Percentiles rank a stretch among this genome's conserved stretches.
Conservation (phyloP, 2,329 filamentous ascomycete genomes). For the Ophiostoma ips region DNA sequence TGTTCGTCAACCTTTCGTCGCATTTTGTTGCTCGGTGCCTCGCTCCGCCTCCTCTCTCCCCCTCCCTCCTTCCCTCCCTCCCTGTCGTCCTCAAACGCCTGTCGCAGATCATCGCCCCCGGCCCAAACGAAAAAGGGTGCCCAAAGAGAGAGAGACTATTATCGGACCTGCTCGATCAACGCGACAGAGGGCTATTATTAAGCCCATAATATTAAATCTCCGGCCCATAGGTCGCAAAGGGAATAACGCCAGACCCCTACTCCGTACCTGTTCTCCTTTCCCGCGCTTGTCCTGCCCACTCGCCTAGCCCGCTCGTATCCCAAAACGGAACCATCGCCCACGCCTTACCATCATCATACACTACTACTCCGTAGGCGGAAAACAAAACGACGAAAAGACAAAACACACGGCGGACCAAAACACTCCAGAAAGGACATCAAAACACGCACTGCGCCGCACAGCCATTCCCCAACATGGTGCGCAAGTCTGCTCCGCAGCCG, state of each 20-base stretch:
- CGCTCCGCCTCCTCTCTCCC: too few relatives aligned
- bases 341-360: neutral
- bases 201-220: neutral
- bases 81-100: too few relatives aligned
- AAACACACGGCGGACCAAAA: neutral
- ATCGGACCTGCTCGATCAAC: too few relatives aligned
- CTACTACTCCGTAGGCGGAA: neutral
- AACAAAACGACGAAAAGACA: neutral
- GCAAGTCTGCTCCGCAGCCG: constrained; percentile 45
- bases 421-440: neutral
- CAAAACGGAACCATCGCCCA: neutral
- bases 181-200: neutral
- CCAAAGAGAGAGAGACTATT: too few relatives aligned
- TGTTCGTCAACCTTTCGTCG: too few relatives aligned
- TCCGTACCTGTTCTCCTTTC: neutral
- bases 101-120: too few relatives aligned
- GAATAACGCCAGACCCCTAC: neutral
- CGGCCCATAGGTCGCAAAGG: neutral
- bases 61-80: too few relatives aligned
- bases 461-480: constrained; percentile 31
- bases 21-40: too few relatives aligned
- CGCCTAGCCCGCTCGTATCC: neutral
- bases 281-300: neutral
- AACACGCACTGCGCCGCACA: constrained; percentile 8
- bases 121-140: too few relatives aligned